phyloP scores from a whole-genome alignment of 1,284 basidiomycete genomes.

The Papiliotrema fonsecae region DNA sequence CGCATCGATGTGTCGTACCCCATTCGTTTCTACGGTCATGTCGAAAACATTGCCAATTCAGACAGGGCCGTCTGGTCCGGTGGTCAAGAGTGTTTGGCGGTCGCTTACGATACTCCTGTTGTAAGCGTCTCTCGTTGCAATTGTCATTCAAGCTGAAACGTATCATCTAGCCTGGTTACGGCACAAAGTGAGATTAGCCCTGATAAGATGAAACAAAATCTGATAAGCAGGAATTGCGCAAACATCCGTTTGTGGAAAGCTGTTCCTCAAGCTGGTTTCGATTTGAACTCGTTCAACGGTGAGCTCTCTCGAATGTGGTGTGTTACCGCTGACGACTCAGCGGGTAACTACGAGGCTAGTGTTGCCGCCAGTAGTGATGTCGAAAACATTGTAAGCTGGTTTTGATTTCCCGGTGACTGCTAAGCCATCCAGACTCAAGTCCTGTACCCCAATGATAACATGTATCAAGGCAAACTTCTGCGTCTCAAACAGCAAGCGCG shows the following conservation, averaged over 20 bases:
- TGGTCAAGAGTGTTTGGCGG: constrained; percentile 82
- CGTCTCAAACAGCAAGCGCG: constrained; percentile 86
- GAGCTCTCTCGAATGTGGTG: not conserved
- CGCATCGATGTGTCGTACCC: constrained; percentile 67
- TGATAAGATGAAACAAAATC: not conserved
- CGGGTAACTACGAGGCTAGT: constrained; percentile 82
- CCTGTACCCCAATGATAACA: constrained; percentile 58
- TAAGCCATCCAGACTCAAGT: constrained; percentile 59
- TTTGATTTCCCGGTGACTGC: not conserved
- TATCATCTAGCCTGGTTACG: constrained; percentile 57
- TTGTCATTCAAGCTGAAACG: constrained; percentile 16
- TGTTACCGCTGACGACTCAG: constrained; percentile 34
- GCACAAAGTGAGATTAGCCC: constrained; percentile 25
- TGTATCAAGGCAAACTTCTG: constrained; percentile 69
- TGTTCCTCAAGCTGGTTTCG: constrained; percentile 85
- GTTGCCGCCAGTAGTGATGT: constrained; percentile 81
- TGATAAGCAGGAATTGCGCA: constrained; percentile 42
- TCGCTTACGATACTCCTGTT: constrained; percentile 86
- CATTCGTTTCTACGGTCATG: constrained; percentile 77
- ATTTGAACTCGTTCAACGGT: constrained; percentile 87
- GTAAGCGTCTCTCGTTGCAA: constrained; percentile 56
- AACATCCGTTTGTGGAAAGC: constrained; percentile 57
- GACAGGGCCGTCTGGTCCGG: constrained; percentile 71
- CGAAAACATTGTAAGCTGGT: constrained; percentile 60
- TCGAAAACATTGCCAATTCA: constrained; percentile 63